Evolutionary conservation across 768 basidiomycete species (phyloP), one percentile per base, ranked within the genome.

Genomic region (Russula olivacea): DNA sequence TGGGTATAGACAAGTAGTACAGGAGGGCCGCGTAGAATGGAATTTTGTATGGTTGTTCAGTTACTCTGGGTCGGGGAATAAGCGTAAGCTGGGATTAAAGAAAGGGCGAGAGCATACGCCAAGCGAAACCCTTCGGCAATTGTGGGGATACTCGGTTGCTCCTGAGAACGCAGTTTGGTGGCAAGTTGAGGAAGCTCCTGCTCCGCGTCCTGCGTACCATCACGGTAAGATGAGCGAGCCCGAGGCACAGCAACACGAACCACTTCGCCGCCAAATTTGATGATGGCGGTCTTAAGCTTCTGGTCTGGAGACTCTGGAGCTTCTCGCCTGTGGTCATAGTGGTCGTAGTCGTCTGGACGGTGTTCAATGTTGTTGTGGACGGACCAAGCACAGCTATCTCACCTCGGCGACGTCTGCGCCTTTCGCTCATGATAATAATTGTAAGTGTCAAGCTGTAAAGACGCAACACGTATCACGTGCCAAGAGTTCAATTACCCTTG

Each of bases 21-120:
- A 97, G 79, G 19, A 98, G 75, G 12, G 90, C 84, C 14, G 91
- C 91, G 74, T 93, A 94, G 71, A 86, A 89, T 0, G 93, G 88
- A 40, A 91, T 89, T 78, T 98, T 99, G 79, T 85, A 94, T 0
- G 95, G 94, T 69, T 97, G 89, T 75, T 98, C 92, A 0, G 88
- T 92, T 57, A 92, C 84, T 55, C 91, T 93, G 70, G 5, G 50
- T 14, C n/a, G 40, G 38, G 21, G 66, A 52, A 73, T 56, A 60
- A 64, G 51, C 32, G 23, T 30, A 34, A 8, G 41, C 45, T 30
- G 61, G 55, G 58, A n/a, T 25, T 54, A 52, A 19, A 55, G 23
- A 32, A 56, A 43, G 7, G 59, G 23, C 10, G 4, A 10, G 25
- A 23, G 63, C 63, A 61, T 67, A 89, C 91, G 81, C 87, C 72